These are phyloP conservation scores for Penicillium polonicum DNA, from an alignment of 2,329 filamentous ascomycete genomes.

Conservation along the genomic window DNA sequence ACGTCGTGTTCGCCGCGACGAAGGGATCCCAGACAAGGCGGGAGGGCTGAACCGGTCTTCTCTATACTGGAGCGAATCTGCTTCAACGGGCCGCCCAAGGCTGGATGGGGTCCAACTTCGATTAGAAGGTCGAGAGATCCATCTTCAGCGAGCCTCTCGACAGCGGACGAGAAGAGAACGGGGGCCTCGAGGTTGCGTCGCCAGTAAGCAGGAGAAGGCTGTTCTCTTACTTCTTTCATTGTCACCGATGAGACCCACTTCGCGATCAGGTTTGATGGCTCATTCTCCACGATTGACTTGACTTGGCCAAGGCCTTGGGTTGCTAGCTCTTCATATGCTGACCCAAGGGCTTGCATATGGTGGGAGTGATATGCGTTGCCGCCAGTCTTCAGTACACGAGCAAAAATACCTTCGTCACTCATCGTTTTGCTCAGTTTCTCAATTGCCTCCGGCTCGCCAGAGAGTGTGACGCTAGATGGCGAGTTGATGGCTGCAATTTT, in stretches of 20 bases:
- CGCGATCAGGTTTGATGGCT: neutral
- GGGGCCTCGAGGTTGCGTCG: neutral
- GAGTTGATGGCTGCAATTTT: constrained; percentile 11
- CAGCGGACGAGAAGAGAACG: neutral
- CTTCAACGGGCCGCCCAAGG: neutral
- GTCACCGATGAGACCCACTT: neutral
- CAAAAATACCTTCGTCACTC: neutral
- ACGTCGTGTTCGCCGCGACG: neutral
- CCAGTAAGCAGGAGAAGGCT: neutral
- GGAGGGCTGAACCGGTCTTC: neutral
- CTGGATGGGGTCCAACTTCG: neutral
- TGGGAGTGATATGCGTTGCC: neutral
- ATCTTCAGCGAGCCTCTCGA: neutral
- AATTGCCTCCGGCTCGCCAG: constrained; percentile 7
- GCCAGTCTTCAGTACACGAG: neutral
- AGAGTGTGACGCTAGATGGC: constrained; percentile 4
- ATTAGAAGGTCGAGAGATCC: neutral
- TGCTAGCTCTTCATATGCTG: neutral
- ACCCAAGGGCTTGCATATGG: neutral
- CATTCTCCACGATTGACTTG: neutral
- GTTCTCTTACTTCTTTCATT: neutral
- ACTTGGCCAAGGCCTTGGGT: neutral
- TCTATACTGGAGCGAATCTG: neutral
- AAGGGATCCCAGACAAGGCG: neutral
- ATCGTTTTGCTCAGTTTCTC: neutral